Base-by-base conservation (phyloP, 352 stramenopile genomes). In the Globisporangium rhizosaccharum region DNA sequence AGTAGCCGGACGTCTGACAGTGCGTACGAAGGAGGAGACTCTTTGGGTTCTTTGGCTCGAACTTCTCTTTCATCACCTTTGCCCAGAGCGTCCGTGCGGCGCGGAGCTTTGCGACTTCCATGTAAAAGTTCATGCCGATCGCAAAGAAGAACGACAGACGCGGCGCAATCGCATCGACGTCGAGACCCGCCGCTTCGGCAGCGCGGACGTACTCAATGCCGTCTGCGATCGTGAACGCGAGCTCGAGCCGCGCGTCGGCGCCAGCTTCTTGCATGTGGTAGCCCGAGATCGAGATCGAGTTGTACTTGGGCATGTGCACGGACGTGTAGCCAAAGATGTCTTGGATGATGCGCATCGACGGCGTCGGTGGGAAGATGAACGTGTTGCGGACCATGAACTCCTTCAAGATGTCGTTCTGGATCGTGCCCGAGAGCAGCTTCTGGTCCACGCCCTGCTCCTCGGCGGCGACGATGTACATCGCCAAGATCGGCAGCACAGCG, bases 221-320 rank as follows among this genome's bases (percentile, higher is more conserved):
- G 76, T 99, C 96, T 7, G 96, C 96, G 61, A 99, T 97, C 12
- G 96, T 99, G 67, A 99, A 98, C 23, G 93, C 96, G 48, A 99
- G 77, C 66, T 99, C 96, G 7, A 99, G 70, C 28, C 91, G 86
- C 36, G 92, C 90, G 73, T 98, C 92, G 8, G 94, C 95, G 20
- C 95, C 96, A 41, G 96, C 96, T 72, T 99, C 96, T 82, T 99
- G 96, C 90, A 99, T 98, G 69, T 99, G 96, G 73, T 99, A 99
- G 14, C 92, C 96, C 18, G 80, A 97, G 65, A 99, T 98, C 47
- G 83, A 97, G 59, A 99, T 97, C 60, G 86, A 97, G 71, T 99
- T 99, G 77, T 98, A 99, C 65, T 98, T 98, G 26, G 96, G 96
- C 96, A 99, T 99, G 69, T 98, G 77, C 46, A 82, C 76, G 18